Evolutionary conservation across 1,139 yeast species (phyloP).

Genomic region (Blastobotrys capitulatus): DNA sequence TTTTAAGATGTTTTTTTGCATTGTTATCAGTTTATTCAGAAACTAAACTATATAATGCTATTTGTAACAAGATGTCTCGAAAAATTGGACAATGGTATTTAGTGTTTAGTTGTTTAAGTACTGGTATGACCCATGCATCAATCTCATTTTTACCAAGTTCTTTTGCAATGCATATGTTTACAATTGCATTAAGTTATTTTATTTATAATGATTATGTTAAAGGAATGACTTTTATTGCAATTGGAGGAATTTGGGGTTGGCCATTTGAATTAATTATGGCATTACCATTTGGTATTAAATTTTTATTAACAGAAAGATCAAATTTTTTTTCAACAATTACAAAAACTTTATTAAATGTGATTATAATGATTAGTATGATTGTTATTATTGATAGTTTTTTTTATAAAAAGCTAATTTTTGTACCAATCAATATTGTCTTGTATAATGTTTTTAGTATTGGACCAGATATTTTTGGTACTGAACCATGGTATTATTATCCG

Average conservation of each 20-base stretch:
- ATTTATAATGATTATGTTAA: conserved; percentile 31
- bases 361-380: conserved; percentile 29
- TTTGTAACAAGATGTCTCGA: conserved; percentile 35
- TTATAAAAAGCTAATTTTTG: conserved; percentile 58
- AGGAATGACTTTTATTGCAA: conserved; percentile 47
- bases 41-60: conserved; percentile 42
- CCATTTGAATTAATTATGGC: conserved; percentile 74
- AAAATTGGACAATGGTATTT: conserved; percentile 56
- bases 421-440: conserved; percentile 75
- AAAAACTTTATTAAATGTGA: conserved; percentile 11
- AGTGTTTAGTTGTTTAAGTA: conserved; percentile 41
- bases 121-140: conserved; percentile 84
- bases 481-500: conserved; percentile 72
- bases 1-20: conserved; percentile 50
- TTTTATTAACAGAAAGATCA: conserved; percentile 14
- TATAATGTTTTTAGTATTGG: conserved; percentile 82
- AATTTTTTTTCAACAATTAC: background rate
- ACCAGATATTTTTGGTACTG: conserved; percentile 87
- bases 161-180: conserved; percentile 65
- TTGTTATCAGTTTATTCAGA: conserved; percentile 53
- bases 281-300: conserved; percentile 44
- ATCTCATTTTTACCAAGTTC: conserved; percentile 83
- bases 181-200: conserved; percentile 47
- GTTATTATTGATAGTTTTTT: conserved; percentile 56
- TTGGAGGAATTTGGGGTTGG: conserved; percentile 87